Evolutionary conservation across 768 basidiomycete genomes (phyloP), one percentile per base, ranked within the genome.

Genomic region (Lentinus tigrinus): DNA sequence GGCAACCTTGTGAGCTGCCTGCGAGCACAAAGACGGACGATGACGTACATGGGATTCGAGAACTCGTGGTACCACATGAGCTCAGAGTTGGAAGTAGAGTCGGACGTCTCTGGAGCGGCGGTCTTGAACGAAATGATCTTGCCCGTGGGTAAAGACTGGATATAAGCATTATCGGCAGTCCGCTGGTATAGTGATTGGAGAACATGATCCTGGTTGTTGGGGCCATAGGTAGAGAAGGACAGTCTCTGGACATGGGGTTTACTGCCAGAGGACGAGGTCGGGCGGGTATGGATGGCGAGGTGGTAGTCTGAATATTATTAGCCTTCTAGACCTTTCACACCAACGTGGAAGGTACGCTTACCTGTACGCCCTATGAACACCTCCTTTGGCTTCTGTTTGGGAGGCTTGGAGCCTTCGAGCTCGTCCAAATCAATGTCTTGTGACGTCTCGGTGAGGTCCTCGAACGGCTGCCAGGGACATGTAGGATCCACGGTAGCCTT

Each of bases 171-270:
- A 70, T 97, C 94, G 38, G 85, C 84, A 1, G 91, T 89, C 37
- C 81, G 85, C 7, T 79, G 80, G 75, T 96, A 98, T 10, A 82
- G 70, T 4, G 83, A 74, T 67, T 96, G 95, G 13, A 87, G 66
- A 8, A 81, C 74, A 62, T 81, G 84, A 69, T 95, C 92, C 71
- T 89, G 86, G 67, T 89, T 93, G 70, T 95, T 95, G 5, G 96
- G 94, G 0, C 94, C 93, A 71, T 98, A 98, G 0, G 88, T 84
- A 0, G 95, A 96, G 72, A 95, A 97, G 0, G 87, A 85, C 16
- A 98, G 81, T 52, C 91, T 91, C 65, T 98, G 96, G 13, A 84
- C 76, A 21, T 80, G 82, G 6, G 80, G 68, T 17, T 68, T 71
- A 8, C 71, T 70, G 23, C 71, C 69, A 3, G 73, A 70, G 4